phyloP scores from a whole-genome alignment of 495 filamentous ascomycete species.

The Xylaria sp. region DNA sequence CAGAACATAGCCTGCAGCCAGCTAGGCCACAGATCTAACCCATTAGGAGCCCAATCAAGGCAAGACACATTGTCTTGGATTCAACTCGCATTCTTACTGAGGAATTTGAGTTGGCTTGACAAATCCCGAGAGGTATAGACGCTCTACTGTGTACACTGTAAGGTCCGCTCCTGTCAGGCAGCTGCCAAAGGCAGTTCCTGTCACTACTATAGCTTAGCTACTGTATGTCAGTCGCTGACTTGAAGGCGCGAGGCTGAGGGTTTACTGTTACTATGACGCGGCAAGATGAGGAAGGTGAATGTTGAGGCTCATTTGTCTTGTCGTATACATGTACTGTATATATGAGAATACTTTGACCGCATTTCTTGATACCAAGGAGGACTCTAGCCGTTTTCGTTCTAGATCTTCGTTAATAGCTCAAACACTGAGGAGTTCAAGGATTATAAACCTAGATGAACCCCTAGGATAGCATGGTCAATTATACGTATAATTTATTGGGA shows the following conservation, averaged over 20 bases:
- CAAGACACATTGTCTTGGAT: conserved; percentile 30
- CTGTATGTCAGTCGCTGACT: background rate
- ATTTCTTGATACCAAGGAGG: background rate
- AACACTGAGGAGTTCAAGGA: background rate
- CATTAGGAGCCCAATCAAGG: conserved; percentile 25
- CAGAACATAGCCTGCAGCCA: conserved; percentile 7
- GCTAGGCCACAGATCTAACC: background rate
- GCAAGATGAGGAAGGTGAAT: background rate
- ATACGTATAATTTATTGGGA: background rate
- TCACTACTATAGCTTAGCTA: too few species aligned
- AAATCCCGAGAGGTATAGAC: conserved; percentile 18
- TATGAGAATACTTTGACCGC: background rate
- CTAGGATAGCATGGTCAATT: background rate
- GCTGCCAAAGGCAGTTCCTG: background rate
- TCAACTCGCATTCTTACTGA: conserved; percentile 21
- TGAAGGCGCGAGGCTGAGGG: conserved; percentile 3
- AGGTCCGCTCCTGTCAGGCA: background rate
- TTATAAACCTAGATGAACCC: background rate
- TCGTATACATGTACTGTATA: background rate
- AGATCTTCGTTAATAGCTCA: background rate
- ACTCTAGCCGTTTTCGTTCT: background rate
- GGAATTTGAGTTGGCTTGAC: conserved; percentile 25
- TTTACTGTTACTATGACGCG: background rate
- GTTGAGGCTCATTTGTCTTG: background rate
- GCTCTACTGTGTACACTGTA: conserved; percentile 3